Evolutionary conservation across 2,329 filamentous ascomycete species (phyloP).

Genomic region (Metarhizium anisopliae): DNA sequence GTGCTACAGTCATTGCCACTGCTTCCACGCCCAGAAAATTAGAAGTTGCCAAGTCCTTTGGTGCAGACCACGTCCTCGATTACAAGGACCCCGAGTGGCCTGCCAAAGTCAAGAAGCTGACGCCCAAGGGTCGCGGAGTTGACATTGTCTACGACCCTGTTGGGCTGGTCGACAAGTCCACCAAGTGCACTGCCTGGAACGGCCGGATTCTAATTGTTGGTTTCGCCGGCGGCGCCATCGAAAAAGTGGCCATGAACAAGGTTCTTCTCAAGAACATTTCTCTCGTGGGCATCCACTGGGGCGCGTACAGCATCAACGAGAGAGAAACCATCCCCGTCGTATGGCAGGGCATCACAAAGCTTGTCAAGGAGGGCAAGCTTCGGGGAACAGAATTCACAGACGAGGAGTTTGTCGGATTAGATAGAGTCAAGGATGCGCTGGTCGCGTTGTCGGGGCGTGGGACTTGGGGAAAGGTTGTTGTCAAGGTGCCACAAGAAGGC

Average conservation of each 20-base stretch:
- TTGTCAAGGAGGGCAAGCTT: slow-evolving; percentile 73
- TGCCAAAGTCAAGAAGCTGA: slow-evolving; percentile 66
- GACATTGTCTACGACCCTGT: slow-evolving; percentile 96
- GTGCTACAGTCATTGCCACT: slow-evolving; percentile 88
- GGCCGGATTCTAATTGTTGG: slow-evolving; percentile 80
- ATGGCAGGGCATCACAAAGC: slow-evolving; percentile 72
- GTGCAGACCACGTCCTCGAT: slow-evolving; percentile 75
- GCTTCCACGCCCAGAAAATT: slow-evolving; percentile 75
- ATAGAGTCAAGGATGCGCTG: slow-evolving; percentile 68
- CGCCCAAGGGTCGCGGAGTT: slow-evolving; percentile 62
- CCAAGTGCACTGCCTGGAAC: slow-evolving; percentile 93
- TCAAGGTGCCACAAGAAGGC: slow-evolving; percentile 66
- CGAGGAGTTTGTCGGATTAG: slow-evolving; percentile 72
- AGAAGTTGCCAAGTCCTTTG: slow-evolving; percentile 67
- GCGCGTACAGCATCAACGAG: slow-evolving; percentile 69
- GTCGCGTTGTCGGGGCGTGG: slow-evolving; percentile 68
- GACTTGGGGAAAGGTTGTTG: slow-evolving; percentile 94
- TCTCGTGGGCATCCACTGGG: slow-evolving; percentile 87
- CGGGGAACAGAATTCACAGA: slow-evolving; percentile 76
- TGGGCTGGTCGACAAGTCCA: slow-evolving; percentile 75
- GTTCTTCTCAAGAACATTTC: slow-evolving; percentile 90
- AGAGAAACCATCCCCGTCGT: slow-evolving; percentile 60
- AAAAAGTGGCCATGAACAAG: slow-evolving; percentile 88
- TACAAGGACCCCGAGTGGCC: slow-evolving; percentile 60
- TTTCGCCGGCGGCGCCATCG: slow-evolving; percentile 67